Conservation (phyloP, 441 rosid genomes). For the Adansonia madagascariensis region DNA sequence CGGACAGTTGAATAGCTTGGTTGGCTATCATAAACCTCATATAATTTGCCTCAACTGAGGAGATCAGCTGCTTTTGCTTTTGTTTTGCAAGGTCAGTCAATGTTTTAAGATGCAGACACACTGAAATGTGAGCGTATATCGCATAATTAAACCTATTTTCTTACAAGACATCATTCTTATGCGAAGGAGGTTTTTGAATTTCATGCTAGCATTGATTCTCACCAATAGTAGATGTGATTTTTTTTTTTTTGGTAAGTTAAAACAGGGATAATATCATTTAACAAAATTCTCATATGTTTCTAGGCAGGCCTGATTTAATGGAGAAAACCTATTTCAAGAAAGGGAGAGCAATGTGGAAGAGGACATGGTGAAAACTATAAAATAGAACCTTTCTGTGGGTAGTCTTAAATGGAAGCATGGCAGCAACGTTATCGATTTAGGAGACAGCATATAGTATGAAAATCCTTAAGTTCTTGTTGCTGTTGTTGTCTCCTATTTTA, state of each 20-base stretch:
- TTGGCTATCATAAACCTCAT: neutral
- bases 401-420: neutral
- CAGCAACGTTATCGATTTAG: neutral
- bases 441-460: neutral
- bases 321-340: neutral
- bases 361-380: neutral
- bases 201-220: neutral
- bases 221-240: neutral
- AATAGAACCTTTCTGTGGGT: neutral
- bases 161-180: neutral
- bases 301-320: neutral
- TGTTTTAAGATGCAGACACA: neutral
- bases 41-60: neutral
- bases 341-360: neutral
- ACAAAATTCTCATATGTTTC: no score
- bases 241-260: no score
- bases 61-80: neutral
- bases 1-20: neutral
- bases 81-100: slow-evolving; percentile 7
- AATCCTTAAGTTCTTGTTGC: neutral
- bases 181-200: neutral
- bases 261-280: no score
- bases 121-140: neutral
- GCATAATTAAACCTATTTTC: neutral
- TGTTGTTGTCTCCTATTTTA: neutral